phyloP scores from a whole-genome alignment of 2,329 filamentous ascomycete genomes.

The Tolypocladium amazonense region DNA sequence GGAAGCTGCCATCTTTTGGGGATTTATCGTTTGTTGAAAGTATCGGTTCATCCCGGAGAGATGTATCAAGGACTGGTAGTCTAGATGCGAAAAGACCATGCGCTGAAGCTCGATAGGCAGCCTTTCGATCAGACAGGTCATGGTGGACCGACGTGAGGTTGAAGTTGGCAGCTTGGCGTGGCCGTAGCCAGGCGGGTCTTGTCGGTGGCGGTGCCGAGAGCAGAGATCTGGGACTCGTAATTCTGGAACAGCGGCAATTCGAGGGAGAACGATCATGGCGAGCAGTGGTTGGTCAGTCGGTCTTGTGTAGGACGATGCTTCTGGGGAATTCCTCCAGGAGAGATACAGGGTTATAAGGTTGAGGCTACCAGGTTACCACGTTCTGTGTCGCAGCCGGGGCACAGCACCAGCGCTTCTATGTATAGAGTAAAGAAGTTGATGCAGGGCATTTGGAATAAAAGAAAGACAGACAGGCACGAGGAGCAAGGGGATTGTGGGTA shows the following conservation, averaged over 20 bases:
- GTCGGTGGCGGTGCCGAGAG: neutral
- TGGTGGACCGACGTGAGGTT: constrained; percentile 1
- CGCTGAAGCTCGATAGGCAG: constrained; percentile 22
- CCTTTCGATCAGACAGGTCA: constrained; percentile 18
- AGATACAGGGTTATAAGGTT: neutral
- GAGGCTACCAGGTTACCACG: neutral
- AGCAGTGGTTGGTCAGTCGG: neutral
- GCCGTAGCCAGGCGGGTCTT: neutral
- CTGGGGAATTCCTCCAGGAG: neutral
- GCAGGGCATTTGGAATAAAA: constrained; percentile 10
- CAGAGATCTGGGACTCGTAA: constrained; percentile 7
- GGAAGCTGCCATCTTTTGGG: constrained; percentile 21
- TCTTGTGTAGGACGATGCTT: neutral
- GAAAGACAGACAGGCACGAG: constrained; percentile 2
- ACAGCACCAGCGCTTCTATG: constrained; percentile 1
- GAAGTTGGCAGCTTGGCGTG: neutral
- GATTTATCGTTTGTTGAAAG: constrained; percentile 21
- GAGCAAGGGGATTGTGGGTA: constrained; percentile 8
- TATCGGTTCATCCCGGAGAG: constrained; percentile 25
- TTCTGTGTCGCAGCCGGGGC: neutral
- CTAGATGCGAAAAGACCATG: constrained; percentile 22
- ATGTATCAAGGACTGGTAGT: constrained; percentile 29
- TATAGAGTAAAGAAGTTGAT: neutral
- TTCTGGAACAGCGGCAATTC: constrained; percentile 9
- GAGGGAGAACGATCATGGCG: constrained; percentile 19